phyloP scores from a whole-genome alignment of 495 filamentous ascomycete species.

The Zalerion maritima region DNA sequence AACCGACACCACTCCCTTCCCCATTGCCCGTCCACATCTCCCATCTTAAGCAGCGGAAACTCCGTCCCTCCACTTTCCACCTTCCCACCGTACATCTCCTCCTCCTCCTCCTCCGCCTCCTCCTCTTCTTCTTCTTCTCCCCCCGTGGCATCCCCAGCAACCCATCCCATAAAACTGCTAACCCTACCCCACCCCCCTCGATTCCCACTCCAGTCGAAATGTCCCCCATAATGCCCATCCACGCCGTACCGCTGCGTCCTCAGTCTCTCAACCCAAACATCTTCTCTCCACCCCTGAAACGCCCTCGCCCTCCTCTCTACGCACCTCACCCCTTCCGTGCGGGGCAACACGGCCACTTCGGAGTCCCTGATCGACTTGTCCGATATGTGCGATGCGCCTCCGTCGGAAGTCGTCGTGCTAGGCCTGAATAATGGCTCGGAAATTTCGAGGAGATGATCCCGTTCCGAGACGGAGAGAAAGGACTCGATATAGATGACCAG shows the following conservation, averaged over 20 bases:
- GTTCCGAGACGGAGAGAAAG: slow-evolving; percentile 21
- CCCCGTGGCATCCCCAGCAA: slow-evolving; percentile 14
- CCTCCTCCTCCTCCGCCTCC: slow-evolving; percentile 20
- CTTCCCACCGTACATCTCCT: slow-evolving; percentile 12
- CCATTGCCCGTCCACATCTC: slow-evolving; percentile 19
- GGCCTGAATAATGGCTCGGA: slow-evolving; percentile 28
- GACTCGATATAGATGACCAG: slow-evolving; percentile 32
- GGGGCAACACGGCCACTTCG: slow-evolving; percentile 30
- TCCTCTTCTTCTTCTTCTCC: slow-evolving; percentile 29
- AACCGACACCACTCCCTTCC: slow-evolving; percentile 28
- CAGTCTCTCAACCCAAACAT: slow-evolving; percentile 30
- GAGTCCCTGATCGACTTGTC: slow-evolving; percentile 27
- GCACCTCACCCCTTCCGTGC: slow-evolving; percentile 25
- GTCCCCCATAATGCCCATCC: slow-evolving; percentile 27
- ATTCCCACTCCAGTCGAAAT: slow-evolving; percentile 31
- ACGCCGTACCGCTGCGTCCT: slow-evolving; percentile 27
- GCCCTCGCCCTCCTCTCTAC: slow-evolving; percentile 25
- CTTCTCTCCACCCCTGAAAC: slow-evolving; percentile 31
- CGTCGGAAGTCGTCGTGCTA: slow-evolving; percentile 28
- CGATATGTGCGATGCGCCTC: slow-evolving; percentile 16
- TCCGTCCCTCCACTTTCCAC: slow-evolving; percentile 30
- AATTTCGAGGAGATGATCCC: slow-evolving; percentile 26
- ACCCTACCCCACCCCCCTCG: slow-evolving; percentile 29
- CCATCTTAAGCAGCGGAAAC: slow-evolving; percentile 21
- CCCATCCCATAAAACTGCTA: slow-evolving; percentile 34